phyloP scores from a whole-genome alignment of 768 basidiomycete species.

The Phylloporus sp. region DNA sequence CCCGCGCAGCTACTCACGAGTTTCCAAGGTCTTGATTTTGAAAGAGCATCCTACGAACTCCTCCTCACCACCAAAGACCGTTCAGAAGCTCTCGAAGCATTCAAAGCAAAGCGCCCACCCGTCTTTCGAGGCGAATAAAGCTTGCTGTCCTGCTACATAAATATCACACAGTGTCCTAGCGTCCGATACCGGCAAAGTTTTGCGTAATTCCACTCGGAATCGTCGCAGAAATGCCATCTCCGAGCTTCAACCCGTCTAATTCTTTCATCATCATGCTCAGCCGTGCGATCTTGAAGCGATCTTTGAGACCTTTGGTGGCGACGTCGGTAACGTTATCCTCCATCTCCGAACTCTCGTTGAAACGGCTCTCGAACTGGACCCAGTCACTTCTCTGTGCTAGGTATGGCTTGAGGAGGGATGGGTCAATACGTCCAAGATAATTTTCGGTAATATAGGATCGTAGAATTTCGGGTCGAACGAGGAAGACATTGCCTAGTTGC shows the following conservation, averaged over 20 bases:
- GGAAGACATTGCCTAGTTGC: constrained; percentile 94
- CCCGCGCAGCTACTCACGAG: background rate
- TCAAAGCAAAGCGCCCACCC: constrained; percentile 76
- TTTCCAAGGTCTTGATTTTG: constrained; percentile 78
- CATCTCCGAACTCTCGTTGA: constrained; percentile 53
- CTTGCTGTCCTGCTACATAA: background rate
- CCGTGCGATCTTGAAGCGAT: constrained; percentile 58
- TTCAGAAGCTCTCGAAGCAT: constrained; percentile 78
- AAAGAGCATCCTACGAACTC: constrained; percentile 78
- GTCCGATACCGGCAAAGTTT: constrained; percentile 45
- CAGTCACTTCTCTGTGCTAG: constrained; percentile 89
- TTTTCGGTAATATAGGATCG: constrained; percentile 94
- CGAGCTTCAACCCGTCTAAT: constrained; percentile 58
- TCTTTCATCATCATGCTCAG: constrained; percentile 87
- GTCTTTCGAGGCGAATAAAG: constrained; percentile 73
- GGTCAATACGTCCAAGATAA: constrained; percentile 88
- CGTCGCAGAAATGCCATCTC: constrained; percentile 54
- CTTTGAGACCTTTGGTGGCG: constrained; percentile 46
- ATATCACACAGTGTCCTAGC: constrained; percentile 31
- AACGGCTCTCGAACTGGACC: constrained; percentile 77
- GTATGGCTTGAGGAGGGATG: constrained; percentile 82
- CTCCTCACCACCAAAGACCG: constrained; percentile 74
- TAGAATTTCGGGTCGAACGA: constrained; percentile 91
- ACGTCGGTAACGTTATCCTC: constrained; percentile 39
- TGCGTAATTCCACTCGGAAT: constrained; percentile 55